Evolutionary conservation across 2,329 filamentous ascomycete genomes (phyloP), one percentile per base, ranked within the genome.

Genomic region (Phoma sp.): DNA sequence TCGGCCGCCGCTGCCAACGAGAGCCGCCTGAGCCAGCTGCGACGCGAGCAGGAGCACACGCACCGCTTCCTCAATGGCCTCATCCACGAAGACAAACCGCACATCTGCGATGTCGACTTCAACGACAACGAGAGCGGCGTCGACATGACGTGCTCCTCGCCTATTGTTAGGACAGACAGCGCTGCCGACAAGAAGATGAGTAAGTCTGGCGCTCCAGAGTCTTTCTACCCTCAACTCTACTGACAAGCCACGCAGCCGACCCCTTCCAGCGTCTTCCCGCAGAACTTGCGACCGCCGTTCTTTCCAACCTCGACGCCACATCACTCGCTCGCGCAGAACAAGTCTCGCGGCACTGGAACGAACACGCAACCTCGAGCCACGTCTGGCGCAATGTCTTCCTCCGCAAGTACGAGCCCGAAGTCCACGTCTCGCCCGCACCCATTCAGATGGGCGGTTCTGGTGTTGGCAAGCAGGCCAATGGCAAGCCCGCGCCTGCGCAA

Each of bases 351-450:
- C 69, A 74, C 45, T 89, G 87, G 87, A 73, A 80, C 57, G 74
- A 78, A 19, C 76, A 84, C 55, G 84, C 84, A 27, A 78, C 78
- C 15, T 85, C 84, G 22, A 78, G 77, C 22, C 81, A 85, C 61
- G 84, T 88, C 39, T 89, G 87, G 87, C 82, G 82, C 50, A 77
- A 79, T 36, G 81, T 85, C n/a, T 89, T 88, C 70, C 78, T 84
- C 35, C 77, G 77, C 48, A 80, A 81, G 57, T 86, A 85, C 64
- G 69, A 79, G 68, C 69, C 78, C 29, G 74, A 77, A 40, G 74
- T 78, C 19, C 75, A 77, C 55, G 78, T 80, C 27, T 72, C 76
- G 15, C 79, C 79, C 3, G 71, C 76, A 13, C 79, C 80, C 6
- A 76, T 77, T 58, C 76, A 77, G 64, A 83, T 82, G 64, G 82